Evolutionary conservation across 805 yeast genomes (phyloP).

Genomic region (Lipomyces orientalis): DNA sequence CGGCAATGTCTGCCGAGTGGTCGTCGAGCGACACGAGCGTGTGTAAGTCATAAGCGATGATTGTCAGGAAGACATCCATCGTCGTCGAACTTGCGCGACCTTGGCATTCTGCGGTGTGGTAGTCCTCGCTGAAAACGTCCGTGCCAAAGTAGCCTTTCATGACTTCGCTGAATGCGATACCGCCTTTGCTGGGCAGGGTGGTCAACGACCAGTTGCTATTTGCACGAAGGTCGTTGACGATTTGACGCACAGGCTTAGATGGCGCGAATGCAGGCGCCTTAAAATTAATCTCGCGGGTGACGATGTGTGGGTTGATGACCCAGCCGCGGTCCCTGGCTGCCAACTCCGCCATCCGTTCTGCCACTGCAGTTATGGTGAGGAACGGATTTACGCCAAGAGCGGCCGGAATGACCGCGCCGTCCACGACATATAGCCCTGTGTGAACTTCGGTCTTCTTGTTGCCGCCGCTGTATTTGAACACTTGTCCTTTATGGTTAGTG

Average conservation of each 20-base stretch:
- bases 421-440: neutral
- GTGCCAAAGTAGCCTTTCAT: constrained; percentile 2
- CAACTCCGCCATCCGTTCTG: neutral
- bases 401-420: neutral
- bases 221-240: neutral
- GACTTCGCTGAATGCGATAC: neutral
- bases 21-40: neutral
- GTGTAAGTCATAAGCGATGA: neutral
- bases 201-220: neutral
- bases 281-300: neutral
- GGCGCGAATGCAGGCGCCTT: neutral
- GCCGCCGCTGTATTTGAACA: neutral
- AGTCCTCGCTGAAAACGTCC: neutral
- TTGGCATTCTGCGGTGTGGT: neutral
- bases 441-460: neutral
- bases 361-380: neutral
- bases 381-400: neutral
- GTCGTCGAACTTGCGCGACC: neutral
- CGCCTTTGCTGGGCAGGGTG: neutral
- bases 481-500: neutral
- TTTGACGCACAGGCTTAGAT: neutral
- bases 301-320: neutral
- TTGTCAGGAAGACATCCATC: neutral
- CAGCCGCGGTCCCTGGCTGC: constrained; percentile 1
- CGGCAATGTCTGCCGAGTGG: neutral